Conservation (phyloP, 305 asterid species). For the Salvia sclarea region DNA sequence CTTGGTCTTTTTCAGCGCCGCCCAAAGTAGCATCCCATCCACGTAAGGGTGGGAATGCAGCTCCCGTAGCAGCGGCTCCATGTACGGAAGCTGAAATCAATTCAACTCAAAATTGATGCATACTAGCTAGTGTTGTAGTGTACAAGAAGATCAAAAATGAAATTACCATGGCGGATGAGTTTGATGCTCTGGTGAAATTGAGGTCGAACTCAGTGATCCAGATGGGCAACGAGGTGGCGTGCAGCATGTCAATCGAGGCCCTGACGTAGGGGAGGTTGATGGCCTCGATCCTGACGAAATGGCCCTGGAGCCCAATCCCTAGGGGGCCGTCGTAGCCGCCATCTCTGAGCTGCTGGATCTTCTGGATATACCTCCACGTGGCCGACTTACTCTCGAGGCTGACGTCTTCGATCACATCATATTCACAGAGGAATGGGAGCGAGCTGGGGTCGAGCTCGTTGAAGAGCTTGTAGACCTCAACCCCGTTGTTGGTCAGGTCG, state of each 20-base stretch:
- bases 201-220: constrained; percentile 80
- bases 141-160: too few species aligned
- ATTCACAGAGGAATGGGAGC: constrained; percentile 60
- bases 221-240: constrained; percentile 47
- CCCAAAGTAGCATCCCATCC: constrained; percentile 55
- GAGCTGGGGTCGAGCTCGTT: constrained; percentile 33
- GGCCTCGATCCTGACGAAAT: constrained; percentile 31
- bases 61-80: constrained; percentile 45
- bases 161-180: too few species aligned
- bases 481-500: constrained; percentile 32
- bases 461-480: not conserved
- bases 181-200: too few species aligned
- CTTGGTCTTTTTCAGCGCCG: constrained; percentile 42
- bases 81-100: constrained; percentile 36
- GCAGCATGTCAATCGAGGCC: constrained; percentile 54
- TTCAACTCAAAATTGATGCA: too few species aligned
- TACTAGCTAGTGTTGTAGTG: too few species aligned
- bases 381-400: not conserved
- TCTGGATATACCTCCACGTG: constrained; percentile 40
- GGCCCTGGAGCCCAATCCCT: constrained; percentile 70
- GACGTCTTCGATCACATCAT: constrained; percentile 48
- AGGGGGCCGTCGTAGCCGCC: constrained; percentile 49
- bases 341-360: constrained; percentile 33
- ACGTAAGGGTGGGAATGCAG: constrained; percentile 44
- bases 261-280: constrained; percentile 56